Percentiles rank a stretch among this genome's conserved stretches.
phyloP scores from a whole-genome alignment of 139 green algal species.

The Haematococcus sp. region DNA sequence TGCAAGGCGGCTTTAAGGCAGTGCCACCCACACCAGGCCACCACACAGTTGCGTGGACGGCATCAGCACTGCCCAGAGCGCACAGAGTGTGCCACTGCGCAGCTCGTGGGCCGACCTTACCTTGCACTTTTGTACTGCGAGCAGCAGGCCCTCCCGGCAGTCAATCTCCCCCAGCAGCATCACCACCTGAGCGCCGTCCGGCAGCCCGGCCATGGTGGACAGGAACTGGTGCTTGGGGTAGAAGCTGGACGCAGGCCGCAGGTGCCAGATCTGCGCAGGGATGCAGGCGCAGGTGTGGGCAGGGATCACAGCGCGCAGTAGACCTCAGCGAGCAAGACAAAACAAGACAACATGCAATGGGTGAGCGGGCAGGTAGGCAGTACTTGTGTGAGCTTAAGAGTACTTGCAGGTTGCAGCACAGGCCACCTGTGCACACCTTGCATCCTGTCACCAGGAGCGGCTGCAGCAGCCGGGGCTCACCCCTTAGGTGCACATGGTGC shows the following conservation, averaged over 20 bases:
- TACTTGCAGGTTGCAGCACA: background rate
- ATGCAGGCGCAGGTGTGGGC: background rate
- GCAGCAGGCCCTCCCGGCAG: slow-evolving; percentile 78
- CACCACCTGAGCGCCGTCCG: slow-evolving; percentile 52
- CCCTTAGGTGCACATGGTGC: slow-evolving; percentile 44
- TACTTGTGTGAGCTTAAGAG: background rate
- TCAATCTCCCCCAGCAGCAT: slow-evolving; percentile 85
- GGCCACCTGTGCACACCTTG: slow-evolving; percentile 55
- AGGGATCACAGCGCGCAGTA: too few species aligned
- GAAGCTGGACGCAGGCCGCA: slow-evolving; percentile 58
- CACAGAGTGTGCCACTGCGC: too few species aligned
- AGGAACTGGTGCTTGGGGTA: slow-evolving; percentile 67
- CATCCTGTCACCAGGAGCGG: slow-evolving; percentile 72
- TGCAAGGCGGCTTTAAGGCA: too few species aligned
- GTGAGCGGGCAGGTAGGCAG: background rate
- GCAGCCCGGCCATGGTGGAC: slow-evolving; percentile 37
- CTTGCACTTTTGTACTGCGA: slow-evolving; percentile 77
- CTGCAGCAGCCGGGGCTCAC: slow-evolving; percentile 45
- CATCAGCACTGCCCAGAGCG: too few species aligned
- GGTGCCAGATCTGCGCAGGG: slow-evolving; percentile 64
- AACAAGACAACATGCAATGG: background rate
- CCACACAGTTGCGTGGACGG: too few species aligned
- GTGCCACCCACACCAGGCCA: too few species aligned
- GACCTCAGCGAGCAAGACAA: too few species aligned
- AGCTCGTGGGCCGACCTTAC: too few species aligned